Conservation (phyloP, 2,329 filamentous ascomycete genomes). For the Diplodia corticola region DNA sequence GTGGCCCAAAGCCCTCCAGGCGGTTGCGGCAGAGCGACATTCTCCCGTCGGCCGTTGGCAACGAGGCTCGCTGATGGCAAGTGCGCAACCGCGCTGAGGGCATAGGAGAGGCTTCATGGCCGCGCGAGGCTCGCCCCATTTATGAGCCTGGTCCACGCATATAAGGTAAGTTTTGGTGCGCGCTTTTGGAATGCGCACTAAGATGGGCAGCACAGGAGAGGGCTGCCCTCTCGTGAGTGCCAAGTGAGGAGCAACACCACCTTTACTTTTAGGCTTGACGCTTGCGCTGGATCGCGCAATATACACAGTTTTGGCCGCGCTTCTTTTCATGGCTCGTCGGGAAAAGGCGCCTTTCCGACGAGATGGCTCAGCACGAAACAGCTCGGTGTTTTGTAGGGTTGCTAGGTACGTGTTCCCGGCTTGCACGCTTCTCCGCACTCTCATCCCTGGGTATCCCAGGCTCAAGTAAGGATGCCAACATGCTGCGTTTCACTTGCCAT, state of each 20-base stretch:
- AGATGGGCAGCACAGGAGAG: background rate
- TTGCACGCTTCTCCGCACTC: background rate
- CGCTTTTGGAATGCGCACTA: slow-evolving; percentile 5
- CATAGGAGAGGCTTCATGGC: background rate
- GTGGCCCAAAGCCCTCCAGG: slow-evolving; percentile 37
- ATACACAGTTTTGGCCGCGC: background rate
- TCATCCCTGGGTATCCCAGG: background rate
- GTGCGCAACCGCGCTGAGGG: background rate
- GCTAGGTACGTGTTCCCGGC: background rate
- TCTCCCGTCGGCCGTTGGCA: background rate
- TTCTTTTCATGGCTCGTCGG: background rate
- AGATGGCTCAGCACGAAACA: background rate
- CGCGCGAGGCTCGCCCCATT: background rate
- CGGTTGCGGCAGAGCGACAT: slow-evolving; percentile 34
- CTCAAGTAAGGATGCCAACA: background rate
- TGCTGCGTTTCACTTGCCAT: background rate
- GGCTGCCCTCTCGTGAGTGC: background rate
- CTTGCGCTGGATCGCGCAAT: background rate
- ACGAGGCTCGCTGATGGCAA: background rate
- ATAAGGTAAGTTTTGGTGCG: background rate
- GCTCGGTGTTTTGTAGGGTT: background rate
- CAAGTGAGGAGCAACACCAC: background rate
- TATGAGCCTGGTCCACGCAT: background rate
- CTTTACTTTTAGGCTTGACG: background rate
- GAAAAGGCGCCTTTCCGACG: background rate